These are phyloP conservation scores for Penicillium concentricum DNA, from an alignment of 2,329 filamentous ascomycete genomes.

Conservation along the genomic window DNA sequence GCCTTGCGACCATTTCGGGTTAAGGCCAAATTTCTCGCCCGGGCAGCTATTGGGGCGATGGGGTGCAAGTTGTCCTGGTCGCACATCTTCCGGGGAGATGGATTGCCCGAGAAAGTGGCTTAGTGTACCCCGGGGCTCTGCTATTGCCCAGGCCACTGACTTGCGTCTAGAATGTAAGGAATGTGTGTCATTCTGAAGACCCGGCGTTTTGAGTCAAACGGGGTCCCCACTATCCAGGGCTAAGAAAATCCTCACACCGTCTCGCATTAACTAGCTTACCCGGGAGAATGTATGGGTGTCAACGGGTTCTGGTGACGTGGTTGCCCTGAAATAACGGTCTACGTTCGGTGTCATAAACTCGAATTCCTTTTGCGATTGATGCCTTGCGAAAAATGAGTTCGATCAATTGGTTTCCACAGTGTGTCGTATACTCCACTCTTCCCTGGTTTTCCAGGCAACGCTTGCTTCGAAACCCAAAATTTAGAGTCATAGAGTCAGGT, in stretches of 20 bases:
- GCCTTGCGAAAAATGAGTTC: slow-evolving; percentile 2
- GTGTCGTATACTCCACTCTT: slow-evolving; percentile 3
- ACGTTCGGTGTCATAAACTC: slow-evolving; percentile 4
- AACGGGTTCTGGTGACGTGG: slow-evolving; percentile 3
- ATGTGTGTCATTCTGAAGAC: slow-evolving; percentile 11
- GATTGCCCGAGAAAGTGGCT: slow-evolving; percentile 13
- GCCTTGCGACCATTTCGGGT: slow-evolving; percentile 19
- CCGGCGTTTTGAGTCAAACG: slow-evolving; percentile 17
- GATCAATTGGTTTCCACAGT: slow-evolving; percentile 10
- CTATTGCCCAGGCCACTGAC: slow-evolving; percentile 8
- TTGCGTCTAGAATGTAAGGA: slow-evolving; percentile 9
- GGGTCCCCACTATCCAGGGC: slow-evolving; percentile 10
- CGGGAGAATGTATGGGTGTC: slow-evolving; percentile 6
- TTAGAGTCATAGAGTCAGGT: slow-evolving; percentile 16
- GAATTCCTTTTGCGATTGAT: not conserved
- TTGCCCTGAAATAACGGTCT: slow-evolving; percentile 19
- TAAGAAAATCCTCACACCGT: slow-evolving; percentile 17
- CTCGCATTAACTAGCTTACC: slow-evolving; percentile 1
- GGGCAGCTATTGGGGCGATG: slow-evolving; percentile 13
- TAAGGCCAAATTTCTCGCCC: slow-evolving; percentile 5
- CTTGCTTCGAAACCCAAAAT: slow-evolving; percentile 11
- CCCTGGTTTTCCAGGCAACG: slow-evolving; percentile 11
- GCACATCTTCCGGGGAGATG: slow-evolving; percentile 13
- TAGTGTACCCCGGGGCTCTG: slow-evolving; percentile 9
- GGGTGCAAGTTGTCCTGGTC: not conserved